Conservation (phyloP, 352 stramenopile species). For the Phytopythium chamaehyphon region DNA sequence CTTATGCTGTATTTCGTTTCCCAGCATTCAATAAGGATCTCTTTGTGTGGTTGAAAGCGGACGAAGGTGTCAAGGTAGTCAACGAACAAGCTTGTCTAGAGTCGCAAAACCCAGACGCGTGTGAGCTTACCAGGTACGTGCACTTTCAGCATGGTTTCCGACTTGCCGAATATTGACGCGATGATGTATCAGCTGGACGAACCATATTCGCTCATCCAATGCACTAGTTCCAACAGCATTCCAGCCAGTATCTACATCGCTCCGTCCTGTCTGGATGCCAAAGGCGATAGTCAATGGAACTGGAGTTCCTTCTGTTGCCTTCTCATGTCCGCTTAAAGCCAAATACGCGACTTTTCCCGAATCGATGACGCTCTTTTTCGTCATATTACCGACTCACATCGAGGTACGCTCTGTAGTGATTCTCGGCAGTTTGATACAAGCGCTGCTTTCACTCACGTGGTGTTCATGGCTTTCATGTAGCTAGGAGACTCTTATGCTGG, state of each 20-base stretch:
- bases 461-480: conserved; percentile 13
- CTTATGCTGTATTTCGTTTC: background rate
- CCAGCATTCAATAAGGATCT: conserved; percentile 31
- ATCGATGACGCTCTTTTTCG: conserved; percentile 65
- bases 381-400: conserved; percentile 39
- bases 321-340: conserved; percentile 45
- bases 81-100: conserved; percentile 25
- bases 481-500: conserved; percentile 27
- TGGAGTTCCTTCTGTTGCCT: conserved; percentile 32
- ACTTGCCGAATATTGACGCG: background rate
- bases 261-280: conserved; percentile 26
- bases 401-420: conserved; percentile 21
- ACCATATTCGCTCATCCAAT: conserved; percentile 14
- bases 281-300: conserved; percentile 3
- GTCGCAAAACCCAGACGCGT: conserved; percentile 24
- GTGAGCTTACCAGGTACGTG: conserved; percentile 39
- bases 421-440: background rate
- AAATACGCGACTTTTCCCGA: conserved; percentile 32
- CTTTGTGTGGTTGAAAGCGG: conserved; percentile 42
- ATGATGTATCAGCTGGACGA: conserved; percentile 27
- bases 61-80: conserved; percentile 48
- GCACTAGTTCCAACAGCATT: conserved; percentile 6
- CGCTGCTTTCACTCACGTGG: background rate
- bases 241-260: conserved; percentile 7
- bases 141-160: background rate